phyloP scores from a whole-genome alignment of 768 basidiomycete species.

The Hypholoma sublateritium region DNA sequence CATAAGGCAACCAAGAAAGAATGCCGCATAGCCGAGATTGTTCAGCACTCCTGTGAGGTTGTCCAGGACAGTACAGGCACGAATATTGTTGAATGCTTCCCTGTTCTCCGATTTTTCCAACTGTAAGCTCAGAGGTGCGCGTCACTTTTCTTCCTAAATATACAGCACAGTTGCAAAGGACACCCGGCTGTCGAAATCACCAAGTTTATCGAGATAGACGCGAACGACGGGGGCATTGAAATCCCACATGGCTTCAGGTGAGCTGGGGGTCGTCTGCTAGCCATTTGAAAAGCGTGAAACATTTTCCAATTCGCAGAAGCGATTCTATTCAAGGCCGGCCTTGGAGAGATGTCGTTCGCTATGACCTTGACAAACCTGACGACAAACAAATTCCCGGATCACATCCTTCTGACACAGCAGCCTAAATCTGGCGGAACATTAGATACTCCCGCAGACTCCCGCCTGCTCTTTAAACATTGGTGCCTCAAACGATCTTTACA shows the following conservation, averaged over 20 bases:
- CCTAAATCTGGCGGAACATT: too few species aligned
- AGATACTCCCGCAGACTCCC: too few species aligned
- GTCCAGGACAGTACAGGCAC: conserved; percentile 26
- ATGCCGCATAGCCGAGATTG: conserved; percentile 69
- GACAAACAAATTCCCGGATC: conserved; percentile 1
- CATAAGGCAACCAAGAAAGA: conserved; percentile 7
- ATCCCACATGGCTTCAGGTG: conserved; percentile 45
- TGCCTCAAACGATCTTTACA: too few species aligned
- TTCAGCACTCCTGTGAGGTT: conserved; percentile 65
- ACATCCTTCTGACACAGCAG: not conserved
- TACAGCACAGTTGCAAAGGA: conserved; percentile 55
- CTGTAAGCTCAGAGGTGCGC: conserved; percentile 43
- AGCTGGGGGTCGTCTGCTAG: conserved; percentile 11
- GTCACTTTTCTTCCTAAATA: not conserved
- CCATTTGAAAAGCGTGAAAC: not conserved
- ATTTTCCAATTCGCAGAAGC: conserved; percentile 3
- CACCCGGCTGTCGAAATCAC: conserved; percentile 73
- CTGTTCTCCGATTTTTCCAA: conserved; percentile 72
- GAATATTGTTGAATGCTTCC: conserved; percentile 58
- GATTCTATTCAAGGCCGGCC: conserved; percentile 14
- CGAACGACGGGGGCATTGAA: conserved; percentile 48
- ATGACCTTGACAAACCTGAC: conserved; percentile 7
- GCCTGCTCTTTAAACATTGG: too few species aligned
- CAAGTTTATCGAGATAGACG: conserved; percentile 46
- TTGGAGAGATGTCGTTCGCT: conserved; percentile 19